Evolutionary conservation across 176 grass and related monocot genomes (phyloP).

Genomic region (Juncus effusus): DNA sequence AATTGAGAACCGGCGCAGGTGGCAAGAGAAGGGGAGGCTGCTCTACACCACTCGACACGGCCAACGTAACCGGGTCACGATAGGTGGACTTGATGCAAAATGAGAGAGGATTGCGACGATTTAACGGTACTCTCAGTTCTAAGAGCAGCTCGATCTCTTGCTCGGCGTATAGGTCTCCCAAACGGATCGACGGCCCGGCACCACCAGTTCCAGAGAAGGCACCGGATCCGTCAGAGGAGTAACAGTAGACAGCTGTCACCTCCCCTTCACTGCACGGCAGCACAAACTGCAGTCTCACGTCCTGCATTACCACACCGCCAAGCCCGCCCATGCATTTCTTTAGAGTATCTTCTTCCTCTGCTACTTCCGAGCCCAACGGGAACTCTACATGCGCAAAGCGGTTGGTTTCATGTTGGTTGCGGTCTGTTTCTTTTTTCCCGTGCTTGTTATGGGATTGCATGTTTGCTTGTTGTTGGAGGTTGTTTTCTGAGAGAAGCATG

Average conservation of each 20-base stretch:
- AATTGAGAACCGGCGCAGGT: neutral
- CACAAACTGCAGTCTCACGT: conserved; percentile 62
- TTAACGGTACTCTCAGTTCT: conserved; percentile 63
- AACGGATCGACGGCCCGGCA: conserved; percentile 27
- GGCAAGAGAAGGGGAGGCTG: conserved; percentile 47
- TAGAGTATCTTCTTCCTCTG: conserved; percentile 47
- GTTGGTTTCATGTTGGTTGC: conserved; percentile 6
- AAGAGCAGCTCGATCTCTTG: conserved; percentile 90
- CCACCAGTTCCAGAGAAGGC: conserved; percentile 22
- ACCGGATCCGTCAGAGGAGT: conserved; percentile 36
- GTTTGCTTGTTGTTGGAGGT: conserved; percentile 17
- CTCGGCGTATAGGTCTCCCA: conserved; percentile 79
- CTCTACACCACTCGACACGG: conserved; percentile 38
- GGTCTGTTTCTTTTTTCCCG: no score
- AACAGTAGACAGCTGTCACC: conserved; percentile 70
- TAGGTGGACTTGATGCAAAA: conserved; percentile 57
- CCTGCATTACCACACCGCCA: conserved; percentile 73
- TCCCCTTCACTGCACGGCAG: conserved; percentile 51
- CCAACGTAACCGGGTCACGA: conserved; percentile 60
- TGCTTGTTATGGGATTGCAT: conserved; percentile 16
- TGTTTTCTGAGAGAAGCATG: conserved; percentile 79
- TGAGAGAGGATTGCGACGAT: conserved; percentile 21
- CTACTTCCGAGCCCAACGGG: conserved; percentile 29
- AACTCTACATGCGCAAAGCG: conserved; percentile 82
- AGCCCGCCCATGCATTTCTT: conserved; percentile 75